Base-by-base conservation (phyloP, 495 filamentous ascomycete species). In the Trichoderma asperelloides region DNA sequence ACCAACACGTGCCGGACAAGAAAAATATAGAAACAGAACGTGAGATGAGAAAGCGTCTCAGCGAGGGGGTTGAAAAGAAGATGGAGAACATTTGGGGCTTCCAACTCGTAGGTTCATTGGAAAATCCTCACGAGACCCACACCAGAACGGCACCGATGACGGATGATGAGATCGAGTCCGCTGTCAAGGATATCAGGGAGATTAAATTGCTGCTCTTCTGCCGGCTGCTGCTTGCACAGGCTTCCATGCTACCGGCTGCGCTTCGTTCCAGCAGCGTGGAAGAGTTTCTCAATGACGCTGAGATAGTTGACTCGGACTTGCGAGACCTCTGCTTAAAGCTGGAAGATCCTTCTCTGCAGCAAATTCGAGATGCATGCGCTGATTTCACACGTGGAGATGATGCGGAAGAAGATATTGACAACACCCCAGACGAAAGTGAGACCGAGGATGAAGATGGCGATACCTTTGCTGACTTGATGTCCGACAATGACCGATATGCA, bases 141-240 rank as follows among this genome's bases (percentile, higher is more conserved):
- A 72, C 75, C 0, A 72, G 74, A 45, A 77, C 79, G 9, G 70
- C 81, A 3, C 75, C 79, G 12, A 66, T 76, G 63, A 65, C 70
- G 12, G 78, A 82, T 7, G 76, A 78, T 15, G 80, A 82, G 62
- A 79, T 82, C 40, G 74, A 78, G 30, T 57, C 68, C 23, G 70
- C 83, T 3, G 72, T 81, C 16, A 68, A 72, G 15, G 80, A 84
- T 23, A 75, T 84, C 41, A 70, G 74, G 27, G 79, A 84, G 65
- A 81, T 85, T 67, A 83, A 84, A 70, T 71, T 77, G 47, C 71
- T 83, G 12, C 70, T 86, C 8, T 81, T 85, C 65, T 83, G 82
- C 64, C 78, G 83, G 28, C 76, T 83, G 8, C 71, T 85, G 16
- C 71, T 84, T 21, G 75, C 78, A 0, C 79, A 82, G n/a, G 80